Evolutionary conservation across 208 protist species (phyloP).

Genomic region (Acanthamoeba royreba): DNA sequence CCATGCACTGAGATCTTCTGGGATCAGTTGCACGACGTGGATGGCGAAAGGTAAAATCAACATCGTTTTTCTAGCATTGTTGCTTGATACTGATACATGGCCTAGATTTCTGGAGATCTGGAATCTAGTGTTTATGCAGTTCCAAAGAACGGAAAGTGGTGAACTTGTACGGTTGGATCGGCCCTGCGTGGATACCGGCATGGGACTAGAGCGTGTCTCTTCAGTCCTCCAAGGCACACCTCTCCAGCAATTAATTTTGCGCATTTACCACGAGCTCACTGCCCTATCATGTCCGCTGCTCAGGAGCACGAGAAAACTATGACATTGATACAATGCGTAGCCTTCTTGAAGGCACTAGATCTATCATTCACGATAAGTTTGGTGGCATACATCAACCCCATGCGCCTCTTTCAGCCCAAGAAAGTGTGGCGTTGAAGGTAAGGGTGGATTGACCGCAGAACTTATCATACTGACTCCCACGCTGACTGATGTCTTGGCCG

Average conservation of each 20-base stretch:
- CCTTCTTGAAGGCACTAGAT: background rate
- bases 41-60: slow-evolving; percentile 43
- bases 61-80: background rate
- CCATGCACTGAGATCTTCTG: slow-evolving; percentile 75
- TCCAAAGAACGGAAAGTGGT: background rate
- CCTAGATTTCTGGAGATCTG: slow-evolving; percentile 67
- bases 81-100: background rate
- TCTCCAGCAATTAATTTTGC: no score
- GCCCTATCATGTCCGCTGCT: background rate
- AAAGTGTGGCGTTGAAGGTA: slow-evolving; percentile 30
- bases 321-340: background rate
- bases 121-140: slow-evolving; percentile 76
- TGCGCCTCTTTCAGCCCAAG: background rate
- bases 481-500: background rate
- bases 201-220: slow-evolving; percentile 71
- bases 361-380: background rate
- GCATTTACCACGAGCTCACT: background rate
- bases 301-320: background rate
- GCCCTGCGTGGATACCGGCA: slow-evolving; percentile 70
- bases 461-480: background rate
- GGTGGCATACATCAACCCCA: background rate
- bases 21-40: slow-evolving; percentile 52
- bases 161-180: background rate
- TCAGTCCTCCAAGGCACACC: slow-evolving; percentile 58
- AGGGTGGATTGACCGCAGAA: background rate